Evolutionary conservation across 495 filamentous ascomycete species (phyloP).

Genomic region (Tuber indicum): DNA sequence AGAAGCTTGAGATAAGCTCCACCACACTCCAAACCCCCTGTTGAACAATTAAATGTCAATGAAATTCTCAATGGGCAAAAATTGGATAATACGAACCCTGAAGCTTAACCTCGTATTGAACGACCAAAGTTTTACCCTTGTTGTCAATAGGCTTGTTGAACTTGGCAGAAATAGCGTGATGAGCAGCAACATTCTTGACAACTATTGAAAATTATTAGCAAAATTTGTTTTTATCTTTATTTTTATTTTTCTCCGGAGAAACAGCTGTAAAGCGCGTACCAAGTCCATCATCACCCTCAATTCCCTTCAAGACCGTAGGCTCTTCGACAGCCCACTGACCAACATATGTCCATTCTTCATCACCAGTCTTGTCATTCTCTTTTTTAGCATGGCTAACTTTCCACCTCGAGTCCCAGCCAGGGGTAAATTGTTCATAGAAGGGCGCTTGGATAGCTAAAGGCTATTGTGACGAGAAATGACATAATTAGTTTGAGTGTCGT

Average conservation of each 20-base stretch:
- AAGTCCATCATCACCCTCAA: constrained; percentile 91
- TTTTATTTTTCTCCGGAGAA: too few relatives aligned
- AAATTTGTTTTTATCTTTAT: not conserved
- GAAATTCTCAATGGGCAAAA: constrained; percentile 9
- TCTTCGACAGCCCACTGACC: constrained; percentile 97
- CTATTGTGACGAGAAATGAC: constrained; percentile 47
- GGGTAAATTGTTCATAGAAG: constrained; percentile 97
- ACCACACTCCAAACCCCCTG: constrained; percentile 94
- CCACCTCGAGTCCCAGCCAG: constrained; percentile 89
- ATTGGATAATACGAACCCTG: constrained; percentile 61
- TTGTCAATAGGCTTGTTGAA: constrained; percentile 95
- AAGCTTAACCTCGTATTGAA: constrained; percentile 99
- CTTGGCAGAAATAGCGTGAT: constrained; percentile 99
- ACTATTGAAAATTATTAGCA: constrained; percentile 47
- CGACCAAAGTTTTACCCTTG: constrained; percentile 92
- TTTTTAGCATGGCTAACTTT: constrained; percentile 94
- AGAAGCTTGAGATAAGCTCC: constrained; percentile 99
- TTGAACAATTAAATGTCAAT: constrained; percentile 24
- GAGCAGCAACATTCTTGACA: constrained; percentile 90
- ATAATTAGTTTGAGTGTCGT: constrained; percentile 8
- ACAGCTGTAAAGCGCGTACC: constrained; percentile 21
- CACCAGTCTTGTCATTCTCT: constrained; percentile 66
- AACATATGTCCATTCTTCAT: constrained; percentile 97
- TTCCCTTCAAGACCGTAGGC: constrained; percentile 84
- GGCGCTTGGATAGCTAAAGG: constrained; percentile 81